Conservation (phyloP, 2,329 filamentous ascomycete genomes). For the Colletotrichum sp. region DNA sequence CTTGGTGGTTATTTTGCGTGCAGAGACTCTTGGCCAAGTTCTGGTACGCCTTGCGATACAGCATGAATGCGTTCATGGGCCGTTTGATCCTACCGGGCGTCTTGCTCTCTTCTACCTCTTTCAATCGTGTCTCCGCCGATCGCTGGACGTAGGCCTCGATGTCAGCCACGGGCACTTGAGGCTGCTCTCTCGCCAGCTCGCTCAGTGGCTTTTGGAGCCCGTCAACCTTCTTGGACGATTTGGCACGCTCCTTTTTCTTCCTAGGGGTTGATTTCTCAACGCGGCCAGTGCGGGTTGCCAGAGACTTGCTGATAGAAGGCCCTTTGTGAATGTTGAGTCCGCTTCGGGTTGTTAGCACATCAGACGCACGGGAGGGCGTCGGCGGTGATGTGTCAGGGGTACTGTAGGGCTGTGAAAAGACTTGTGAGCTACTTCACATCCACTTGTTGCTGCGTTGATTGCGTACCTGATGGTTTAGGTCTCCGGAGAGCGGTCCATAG, state of each 20-base stretch:
- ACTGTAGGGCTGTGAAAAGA: slow-evolving; percentile 43
- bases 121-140: slow-evolving; percentile 65
- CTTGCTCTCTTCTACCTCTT: slow-evolving; percentile 73
- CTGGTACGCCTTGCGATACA: slow-evolving; percentile 93
- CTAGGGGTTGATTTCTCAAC: slow-evolving; percentile 38
- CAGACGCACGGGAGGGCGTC: slow-evolving; percentile 42
- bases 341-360: slow-evolving; percentile 42
- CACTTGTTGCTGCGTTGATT: background rate
- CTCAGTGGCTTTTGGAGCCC: slow-evolving; percentile 73
- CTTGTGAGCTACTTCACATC: background rate
- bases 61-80: slow-evolving; percentile 98
- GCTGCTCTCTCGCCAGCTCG: slow-evolving; percentile 68
- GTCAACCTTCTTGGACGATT: slow-evolving; percentile 50
- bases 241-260: slow-evolving; percentile 44
- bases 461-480: slow-evolving; percentile 19
- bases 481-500: slow-evolving; percentile 17
- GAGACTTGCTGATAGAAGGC: slow-evolving; percentile 24
- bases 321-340: slow-evolving; percentile 35
- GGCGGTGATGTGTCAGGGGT: slow-evolving; percentile 59
- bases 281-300: slow-evolving; percentile 32
- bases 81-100: slow-evolving; percentile 80
- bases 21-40: slow-evolving; percentile 84
- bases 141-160: slow-evolving; percentile 83
- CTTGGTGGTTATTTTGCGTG: slow-evolving; percentile 88
- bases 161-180: slow-evolving; percentile 70